Base-by-base conservation (phyloP, 2,329 filamentous ascomycete species). In the Diplodia scrobiculata region DNA sequence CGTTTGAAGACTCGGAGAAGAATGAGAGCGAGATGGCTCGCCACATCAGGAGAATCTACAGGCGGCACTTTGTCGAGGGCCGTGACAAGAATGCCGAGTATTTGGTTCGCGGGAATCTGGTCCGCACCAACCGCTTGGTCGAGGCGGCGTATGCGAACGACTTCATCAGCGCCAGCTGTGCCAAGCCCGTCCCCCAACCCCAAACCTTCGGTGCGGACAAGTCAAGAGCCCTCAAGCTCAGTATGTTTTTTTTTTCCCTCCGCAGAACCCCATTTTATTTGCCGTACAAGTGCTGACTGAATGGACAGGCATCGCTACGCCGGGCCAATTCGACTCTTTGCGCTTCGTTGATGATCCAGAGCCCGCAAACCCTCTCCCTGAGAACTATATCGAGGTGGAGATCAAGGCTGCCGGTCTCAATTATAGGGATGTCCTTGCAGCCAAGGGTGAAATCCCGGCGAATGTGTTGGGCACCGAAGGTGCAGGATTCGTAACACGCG, bases 341-440 rank as follows among this genome's bases (percentile, higher is more conserved):
- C 58, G 58, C 10, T 62, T 62, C n/a, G n/a, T 62, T 21, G 58
- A 62, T 25, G 58, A 62, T 19, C 27, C 27, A 1, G 58, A 62
- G 9, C 32, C 17, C 29, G 45, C 29, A 21, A 62, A 17, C 27
- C 27, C 58, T n/a, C 27, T 62, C n/a, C 36, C 41, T 6, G 58
- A 68, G 17, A 59, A 47, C 36, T 41, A 68, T 6, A 66, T 73
- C 7, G 68, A 72, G 50, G 51, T 73, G 5, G 69, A 74, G 32
- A 52, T 71, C 0, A 62, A 62, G 29, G 58, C 58, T 5, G 25
- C 58, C 7, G 58, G 58, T 32, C 27, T 62, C 27, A 62, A 50
- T 6, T 50, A 50, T 19, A 62, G 58, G 14, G 45, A 81, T 79
- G 79, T 68, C 76, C 51, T 58, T 55, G 1, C 54, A 73, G 13